Evolutionary conservation across 768 basidiomycete genomes (phyloP).

Genomic region (Collybia nuda): DNA sequence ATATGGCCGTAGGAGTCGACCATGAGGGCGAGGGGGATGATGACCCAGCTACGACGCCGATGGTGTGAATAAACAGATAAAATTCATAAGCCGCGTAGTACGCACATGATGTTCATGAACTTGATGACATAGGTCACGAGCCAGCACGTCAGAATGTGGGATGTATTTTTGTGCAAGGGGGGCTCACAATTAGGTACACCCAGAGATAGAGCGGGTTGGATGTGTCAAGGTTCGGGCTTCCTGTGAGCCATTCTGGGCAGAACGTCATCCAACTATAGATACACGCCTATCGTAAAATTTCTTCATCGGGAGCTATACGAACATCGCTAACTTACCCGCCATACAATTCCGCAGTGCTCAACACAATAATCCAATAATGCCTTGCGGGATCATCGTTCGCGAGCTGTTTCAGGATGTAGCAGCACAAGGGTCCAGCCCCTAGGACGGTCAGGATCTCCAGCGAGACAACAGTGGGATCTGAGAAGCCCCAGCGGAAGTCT

Average conservation of each 20-base stretch:
- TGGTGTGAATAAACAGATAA: not conserved
- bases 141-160: not conserved
- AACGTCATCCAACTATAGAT: constrained; percentile 79
- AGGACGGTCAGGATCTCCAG: constrained; percentile 84
- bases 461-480: constrained; percentile 79
- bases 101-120: constrained; percentile 84
- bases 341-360: constrained; percentile 76
- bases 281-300: not conserved
- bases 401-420: constrained; percentile 68
- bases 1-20: constrained; percentile 75
- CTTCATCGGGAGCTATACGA: not conserved
- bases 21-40: constrained; percentile 76
- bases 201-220: constrained; percentile 72
- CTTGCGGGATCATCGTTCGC: constrained; percentile 62
- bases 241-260: constrained; percentile 82
- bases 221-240: constrained; percentile 68
- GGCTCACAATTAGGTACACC: constrained; percentile 79
- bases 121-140: constrained; percentile 20
- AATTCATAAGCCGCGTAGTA: constrained; percentile 7
- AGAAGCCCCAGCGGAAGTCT: constrained; percentile 78
- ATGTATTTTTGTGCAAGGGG: not conserved
- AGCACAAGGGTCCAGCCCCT: constrained; percentile 72
- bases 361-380: constrained; percentile 79
- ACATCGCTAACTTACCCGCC: constrained; percentile 50
- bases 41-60: constrained; percentile 63